Evolutionary conservation across 2,329 filamentous ascomycete species (phyloP).

Genomic region (Fusarium sp.): DNA sequence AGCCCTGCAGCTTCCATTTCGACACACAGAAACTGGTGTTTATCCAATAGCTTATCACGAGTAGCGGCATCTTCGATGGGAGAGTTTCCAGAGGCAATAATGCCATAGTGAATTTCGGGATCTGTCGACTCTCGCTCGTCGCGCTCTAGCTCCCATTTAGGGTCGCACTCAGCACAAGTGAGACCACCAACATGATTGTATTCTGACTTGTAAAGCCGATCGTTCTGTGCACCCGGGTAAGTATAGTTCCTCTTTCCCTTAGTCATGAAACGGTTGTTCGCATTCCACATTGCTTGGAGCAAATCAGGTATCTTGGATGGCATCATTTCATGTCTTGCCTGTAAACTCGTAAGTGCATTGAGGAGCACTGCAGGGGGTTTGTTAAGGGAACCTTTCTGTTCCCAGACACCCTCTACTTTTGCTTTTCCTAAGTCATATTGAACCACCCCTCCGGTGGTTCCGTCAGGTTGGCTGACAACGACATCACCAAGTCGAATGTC

Average conservation of each 20-base stretch:
- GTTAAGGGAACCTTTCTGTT: constrained; percentile 20
- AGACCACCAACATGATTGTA: constrained; percentile 16
- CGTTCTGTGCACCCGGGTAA: constrained; percentile 28
- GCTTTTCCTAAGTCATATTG: constrained; percentile 45
- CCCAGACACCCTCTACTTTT: not conserved
- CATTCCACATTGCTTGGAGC: not conserved
- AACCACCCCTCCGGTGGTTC: constrained; percentile 27
- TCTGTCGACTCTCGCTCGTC: not conserved
- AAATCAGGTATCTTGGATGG: not conserved
- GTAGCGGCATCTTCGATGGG: not conserved
- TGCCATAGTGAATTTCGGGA: constrained; percentile 39
- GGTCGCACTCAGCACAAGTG: constrained; percentile 17
- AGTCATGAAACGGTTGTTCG: constrained; percentile 7
- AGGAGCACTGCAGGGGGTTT: constrained; percentile 25
- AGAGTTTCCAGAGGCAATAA: constrained; percentile 41
- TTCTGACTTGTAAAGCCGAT: constrained; percentile 17
- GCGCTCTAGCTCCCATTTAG: constrained; percentile 1
- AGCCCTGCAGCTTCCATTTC: constrained; percentile 6
- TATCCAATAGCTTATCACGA: rapidly evolving
- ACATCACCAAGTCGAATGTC: constrained; percentile 49
- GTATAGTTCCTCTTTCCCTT: not conserved
- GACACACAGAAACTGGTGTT: not conserved
- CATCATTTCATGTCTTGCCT: constrained; percentile 22
- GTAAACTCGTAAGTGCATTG: constrained; percentile 15
- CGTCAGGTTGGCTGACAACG: constrained; percentile 42